Percentiles rank a stretch among this genome's conserved stretches.
Conservation (phyloP, 2,329 filamentous ascomycete genomes). For the Hypoxylon sp. region DNA sequence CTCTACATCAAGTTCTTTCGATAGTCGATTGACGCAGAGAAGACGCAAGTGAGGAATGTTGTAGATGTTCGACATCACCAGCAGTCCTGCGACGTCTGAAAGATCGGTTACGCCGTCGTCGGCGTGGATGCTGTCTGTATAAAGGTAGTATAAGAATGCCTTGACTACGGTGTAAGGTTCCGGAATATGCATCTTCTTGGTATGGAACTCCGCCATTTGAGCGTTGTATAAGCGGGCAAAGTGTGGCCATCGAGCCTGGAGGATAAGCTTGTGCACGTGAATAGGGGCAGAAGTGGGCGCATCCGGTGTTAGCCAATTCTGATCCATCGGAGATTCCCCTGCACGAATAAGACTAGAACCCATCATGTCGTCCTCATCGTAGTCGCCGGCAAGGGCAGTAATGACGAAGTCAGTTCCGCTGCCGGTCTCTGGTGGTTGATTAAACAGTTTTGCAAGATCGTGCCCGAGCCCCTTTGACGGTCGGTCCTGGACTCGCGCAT, state of each 20-base stretch:
- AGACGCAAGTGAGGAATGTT: constrained; percentile 94
- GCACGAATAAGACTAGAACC: constrained; percentile 63
- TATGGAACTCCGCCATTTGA: constrained; percentile 98
- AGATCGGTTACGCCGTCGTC: constrained; percentile 82
- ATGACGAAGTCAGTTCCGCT: constrained; percentile 92
- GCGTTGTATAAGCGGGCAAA: constrained; percentile 92
- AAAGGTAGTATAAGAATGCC: constrained; percentile 95
- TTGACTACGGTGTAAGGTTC: constrained; percentile 95
- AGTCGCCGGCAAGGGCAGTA: constrained; percentile 86
- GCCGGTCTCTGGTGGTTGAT: constrained; percentile 83
- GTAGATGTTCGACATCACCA: constrained; percentile 98
- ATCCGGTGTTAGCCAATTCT: constrained; percentile 71
- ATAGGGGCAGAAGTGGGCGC: constrained; percentile 82
- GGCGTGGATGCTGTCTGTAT: constrained; percentile 88
- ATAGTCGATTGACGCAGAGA: constrained; percentile 89
- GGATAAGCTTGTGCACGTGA: constrained; percentile 93
- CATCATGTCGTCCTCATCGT: constrained; percentile 74
- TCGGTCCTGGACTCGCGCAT: constrained; percentile 62
- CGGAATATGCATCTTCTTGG: constrained; percentile 96
- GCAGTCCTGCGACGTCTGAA: constrained; percentile 88
- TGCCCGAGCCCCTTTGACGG: constrained; percentile 79
- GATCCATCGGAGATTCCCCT: constrained; percentile 58
- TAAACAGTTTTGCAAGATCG: constrained; percentile 88
- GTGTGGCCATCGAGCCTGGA: constrained; percentile 96
- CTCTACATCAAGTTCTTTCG: constrained; percentile 91